These are phyloP conservation scores for Aspergillus vadensis DNA, from an alignment of 2,329 filamentous ascomycete genomes.

Conservation along the genomic window DNA sequence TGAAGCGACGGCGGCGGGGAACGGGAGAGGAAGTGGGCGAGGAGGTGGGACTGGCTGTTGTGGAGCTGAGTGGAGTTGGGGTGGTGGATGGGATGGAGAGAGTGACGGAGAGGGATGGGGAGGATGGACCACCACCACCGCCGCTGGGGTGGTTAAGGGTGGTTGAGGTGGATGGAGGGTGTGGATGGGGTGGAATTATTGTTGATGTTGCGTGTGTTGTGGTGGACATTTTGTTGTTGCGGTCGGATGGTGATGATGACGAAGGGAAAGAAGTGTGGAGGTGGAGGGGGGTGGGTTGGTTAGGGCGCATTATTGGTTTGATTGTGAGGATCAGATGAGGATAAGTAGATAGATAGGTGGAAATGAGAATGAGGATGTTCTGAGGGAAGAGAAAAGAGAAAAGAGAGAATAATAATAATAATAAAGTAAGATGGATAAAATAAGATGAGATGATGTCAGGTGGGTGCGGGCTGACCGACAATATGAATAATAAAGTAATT, in stretches of 20 bases:
- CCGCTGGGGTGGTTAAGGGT: neutral
- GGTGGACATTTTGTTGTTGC: constrained; percentile 21
- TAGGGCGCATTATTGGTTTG: constrained; percentile 23
- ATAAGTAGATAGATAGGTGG: neutral
- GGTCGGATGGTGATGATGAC: constrained; percentile 20
- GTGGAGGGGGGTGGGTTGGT: constrained; percentile 27
- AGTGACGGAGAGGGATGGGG: constrained; percentile 14
- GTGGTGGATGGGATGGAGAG: constrained; percentile 23
- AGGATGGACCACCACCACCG: constrained; percentile 29
- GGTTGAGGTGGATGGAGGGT: too few relatives aligned
- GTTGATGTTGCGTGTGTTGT: constrained; percentile 15
- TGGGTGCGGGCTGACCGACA: too few relatives aligned
- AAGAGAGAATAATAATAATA: too few relatives aligned
- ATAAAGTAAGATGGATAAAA: too few relatives aligned
- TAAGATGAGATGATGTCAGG: too few relatives aligned
- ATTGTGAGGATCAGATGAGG: neutral
- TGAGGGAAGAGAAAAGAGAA: too few relatives aligned
- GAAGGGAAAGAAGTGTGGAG: constrained; percentile 35
- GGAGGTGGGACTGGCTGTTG: constrained; percentile 32
- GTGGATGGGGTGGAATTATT: too few relatives aligned
- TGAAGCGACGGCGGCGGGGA: constrained; percentile 25
- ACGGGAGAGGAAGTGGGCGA: constrained; percentile 31
- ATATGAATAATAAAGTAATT: too few relatives aligned
- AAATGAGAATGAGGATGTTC: constrained; percentile 1
- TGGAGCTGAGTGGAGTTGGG: constrained; percentile 30